Percentiles rank a stretch among this genome's conserved stretches.
These are phyloP conservation scores for Nissolia schottii DNA, from an alignment of 306 rosid species.

Conservation along the genomic window DNA sequence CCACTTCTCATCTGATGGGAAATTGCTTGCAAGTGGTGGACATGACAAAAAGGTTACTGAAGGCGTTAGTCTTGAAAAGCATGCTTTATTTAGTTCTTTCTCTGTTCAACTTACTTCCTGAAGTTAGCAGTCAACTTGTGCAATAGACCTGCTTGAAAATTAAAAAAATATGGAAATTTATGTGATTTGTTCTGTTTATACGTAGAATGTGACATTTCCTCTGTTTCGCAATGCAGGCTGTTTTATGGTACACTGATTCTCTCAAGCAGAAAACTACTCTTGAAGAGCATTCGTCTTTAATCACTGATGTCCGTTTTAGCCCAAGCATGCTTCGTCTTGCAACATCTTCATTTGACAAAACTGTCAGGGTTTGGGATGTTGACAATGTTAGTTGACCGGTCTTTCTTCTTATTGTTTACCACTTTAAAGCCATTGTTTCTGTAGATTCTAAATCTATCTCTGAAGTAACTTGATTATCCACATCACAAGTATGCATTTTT, in stretches of 20 bases:
- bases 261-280: conserved; percentile 66
- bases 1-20: conserved; percentile 97
- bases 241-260: conserved; percentile 82
- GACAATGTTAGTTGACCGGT: conserved; percentile 67
- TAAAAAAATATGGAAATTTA: neutral
- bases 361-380: conserved; percentile 98
- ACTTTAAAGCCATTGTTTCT: neutral
- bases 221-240: conserved; percentile 60
- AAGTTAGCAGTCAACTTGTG: conserved; percentile 2
- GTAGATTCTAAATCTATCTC: neutral
- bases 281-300: conserved; percentile 74
- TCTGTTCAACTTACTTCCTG: conserved; percentile 1
- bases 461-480: neutral
- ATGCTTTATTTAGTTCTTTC: neutral
- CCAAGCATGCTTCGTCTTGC: conserved; percentile 95
- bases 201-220: conserved; percentile 10
- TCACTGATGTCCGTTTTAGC: conserved; percentile 96
- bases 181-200: neutral
- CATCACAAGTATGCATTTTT: neutral
- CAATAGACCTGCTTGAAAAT: neutral
- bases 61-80: neutral
- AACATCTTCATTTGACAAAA: conserved; percentile 93
- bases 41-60: conserved; percentile 88
- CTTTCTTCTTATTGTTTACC: neutral
- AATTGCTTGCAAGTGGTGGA: conserved; percentile 94